Percentiles rank a stretch among this genome's conserved stretches.
These are phyloP conservation scores for Akebia trifoliata DNA, from an alignment of 164 flowering plant genomes.

Conservation along the genomic window DNA sequence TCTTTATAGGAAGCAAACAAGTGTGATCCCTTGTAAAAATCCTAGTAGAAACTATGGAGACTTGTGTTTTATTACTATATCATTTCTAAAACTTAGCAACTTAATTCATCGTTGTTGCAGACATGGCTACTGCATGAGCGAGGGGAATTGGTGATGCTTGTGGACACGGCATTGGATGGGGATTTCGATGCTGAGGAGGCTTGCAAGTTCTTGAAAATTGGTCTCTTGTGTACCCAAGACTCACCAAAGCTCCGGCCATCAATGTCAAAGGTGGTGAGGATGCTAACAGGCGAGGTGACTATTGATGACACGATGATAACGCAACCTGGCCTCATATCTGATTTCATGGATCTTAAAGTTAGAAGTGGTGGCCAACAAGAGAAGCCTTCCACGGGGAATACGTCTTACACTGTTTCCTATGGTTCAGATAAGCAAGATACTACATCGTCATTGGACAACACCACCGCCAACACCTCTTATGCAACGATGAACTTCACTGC, in stretches of 20 bases:
- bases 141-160: conserved; percentile 47
- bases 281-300: conserved; percentile 48
- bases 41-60: too few relatives aligned
- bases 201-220: conserved; percentile 63
- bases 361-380: conserved; percentile 24
- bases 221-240: conserved; percentile 90
- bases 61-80: too few relatives aligned
- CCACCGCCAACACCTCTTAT: conserved; percentile 26
- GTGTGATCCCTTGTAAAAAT: too few relatives aligned
- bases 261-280: conserved; percentile 77
- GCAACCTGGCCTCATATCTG: conserved; percentile 77
- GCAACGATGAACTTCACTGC: conserved; percentile 37
- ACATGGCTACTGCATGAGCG: conserved; percentile 70
- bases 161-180: conserved; percentile 58
- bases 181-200: conserved; percentile 77
- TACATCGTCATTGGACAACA: conserved; percentile 25
- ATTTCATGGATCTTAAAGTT: conserved; percentile 80
- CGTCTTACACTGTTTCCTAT: conserved; percentile 27
- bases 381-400: conserved; percentile 1
- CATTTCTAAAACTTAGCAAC: too few relatives aligned
- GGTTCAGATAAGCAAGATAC: conserved; percentile 29
- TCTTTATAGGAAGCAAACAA: too few relatives aligned
- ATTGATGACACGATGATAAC: conserved; percentile 40
- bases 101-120: conserved; percentile 39
- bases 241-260: conserved; percentile 76